Evolutionary conservation across 345 rosid species (phyloP).

Genomic region (Gynandropsis gynandra): DNA sequence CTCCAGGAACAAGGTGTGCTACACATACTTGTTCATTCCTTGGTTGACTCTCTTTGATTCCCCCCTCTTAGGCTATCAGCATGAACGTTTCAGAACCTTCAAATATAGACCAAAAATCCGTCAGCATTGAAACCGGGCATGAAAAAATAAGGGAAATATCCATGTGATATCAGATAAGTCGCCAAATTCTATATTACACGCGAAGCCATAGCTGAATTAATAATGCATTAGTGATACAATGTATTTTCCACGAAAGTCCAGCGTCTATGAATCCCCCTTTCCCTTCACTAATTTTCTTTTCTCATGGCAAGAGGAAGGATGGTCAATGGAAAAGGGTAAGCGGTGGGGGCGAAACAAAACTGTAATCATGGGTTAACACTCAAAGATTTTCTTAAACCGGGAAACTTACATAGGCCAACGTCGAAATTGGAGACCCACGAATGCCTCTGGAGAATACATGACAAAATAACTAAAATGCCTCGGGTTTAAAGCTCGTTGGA

Average conservation of each 20-base stretch:
- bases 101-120: slow-evolving; percentile 13
- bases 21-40: too few relatives aligned
- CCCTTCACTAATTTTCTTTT: slow-evolving; percentile 8
- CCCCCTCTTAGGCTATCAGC: too few relatives aligned
- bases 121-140: background rate
- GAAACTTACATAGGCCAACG: slow-evolving; percentile 16
- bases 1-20: too few relatives aligned
- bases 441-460: too few relatives aligned
- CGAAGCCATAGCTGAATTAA: slow-evolving; percentile 13
- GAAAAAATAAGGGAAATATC: background rate
- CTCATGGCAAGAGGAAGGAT: slow-evolving; percentile 9
- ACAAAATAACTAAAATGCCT: too few relatives aligned
- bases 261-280: slow-evolving; percentile 14
- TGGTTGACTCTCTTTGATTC: too few relatives aligned
- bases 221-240: slow-evolving; percentile 13
- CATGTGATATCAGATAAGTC: slow-evolving; percentile 15
- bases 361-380: too few relatives aligned
- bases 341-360: background rate
- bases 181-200: slow-evolving; percentile 17
- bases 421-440: slow-evolving; percentile 21
- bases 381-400: slow-evolving; percentile 14
- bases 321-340: background rate
- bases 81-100: slow-evolving; percentile 21
- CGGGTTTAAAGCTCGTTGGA: slow-evolving; percentile 50
- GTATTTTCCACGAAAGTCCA: slow-evolving; percentile 19